Base-by-base conservation (phyloP, 352 stramenopile species). In the Globisporangium paroecandrum region DNA sequence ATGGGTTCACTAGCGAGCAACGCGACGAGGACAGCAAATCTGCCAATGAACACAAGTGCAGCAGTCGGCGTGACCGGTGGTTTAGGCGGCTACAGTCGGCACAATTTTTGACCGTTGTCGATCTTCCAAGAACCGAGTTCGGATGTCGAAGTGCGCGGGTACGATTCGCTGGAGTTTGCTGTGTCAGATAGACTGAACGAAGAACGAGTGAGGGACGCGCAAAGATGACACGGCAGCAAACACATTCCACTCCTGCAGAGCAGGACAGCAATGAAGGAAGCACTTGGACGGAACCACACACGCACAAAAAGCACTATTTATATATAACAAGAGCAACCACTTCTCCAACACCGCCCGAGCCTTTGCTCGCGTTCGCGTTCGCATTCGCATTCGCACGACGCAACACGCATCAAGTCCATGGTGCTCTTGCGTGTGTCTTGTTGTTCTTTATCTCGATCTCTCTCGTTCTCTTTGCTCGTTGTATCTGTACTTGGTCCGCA, bases 71-170 rank as follows among this genome's bases (percentile, higher is more conserved):
- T 77, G n/a, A 53, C 73, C n/a, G 76, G 77, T 13, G 72, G 76
- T 1, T 58, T 89, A 4, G 80, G 79, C 24, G 79, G 79, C 60
- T 93, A 90, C 74, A 91, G 84, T 70, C 77, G 82, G 76, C 84
- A 93, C 81, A 93, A 93, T 66, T 91, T 83, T 75, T 90, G 77
- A 84, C 22, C 56, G 32, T 27, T 36, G 65, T 65, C 43, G 61
- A 63, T 41, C n/a, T 34, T 25, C 56, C 5, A 66, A 53, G 18
- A 25, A 62, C 25, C 32, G 32, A 18, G 12, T 38, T 60, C 55
- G 13, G 27, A 60, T 60, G 55, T 60, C 55, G n/a, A 43, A 41
- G 36, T 12, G 18, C 18, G 27, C 15, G 27, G 49, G n/a, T 41
- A 20, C 15, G 27, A 22, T 47, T 47, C 56, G 8, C 56, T 25